Evolutionary conservation across 1,284 basidiomycete species (phyloP).

Genomic region (Ustilago hordei): DNA sequence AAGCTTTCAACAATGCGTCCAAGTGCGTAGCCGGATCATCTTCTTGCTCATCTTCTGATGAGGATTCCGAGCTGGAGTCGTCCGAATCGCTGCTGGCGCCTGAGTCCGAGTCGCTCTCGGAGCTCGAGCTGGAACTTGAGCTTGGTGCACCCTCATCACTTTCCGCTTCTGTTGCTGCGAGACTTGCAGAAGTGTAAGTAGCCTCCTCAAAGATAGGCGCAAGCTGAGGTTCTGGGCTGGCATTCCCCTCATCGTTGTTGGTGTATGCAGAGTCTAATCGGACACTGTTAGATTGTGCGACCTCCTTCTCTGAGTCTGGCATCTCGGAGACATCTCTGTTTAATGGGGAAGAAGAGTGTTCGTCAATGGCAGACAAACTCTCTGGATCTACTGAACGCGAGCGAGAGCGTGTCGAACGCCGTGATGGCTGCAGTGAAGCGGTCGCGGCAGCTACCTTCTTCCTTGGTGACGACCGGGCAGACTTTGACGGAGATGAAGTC

Average conservation of each 20-base stretch:
- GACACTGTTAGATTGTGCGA: constrained; percentile 4
- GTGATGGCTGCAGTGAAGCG: constrained; percentile 25
- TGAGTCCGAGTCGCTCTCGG: constrained; percentile 20
- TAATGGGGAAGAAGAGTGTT: not conserved
- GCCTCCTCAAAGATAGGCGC: constrained; percentile 23
- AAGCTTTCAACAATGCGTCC: constrained; percentile 45
- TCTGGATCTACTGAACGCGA: constrained; percentile 41
- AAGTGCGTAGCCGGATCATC: constrained; percentile 24
- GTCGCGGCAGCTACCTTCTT: constrained; percentile 29
- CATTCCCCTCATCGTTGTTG: constrained; percentile 2
- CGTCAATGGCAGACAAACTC: constrained; percentile 22
- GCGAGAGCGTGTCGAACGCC: constrained; percentile 40
- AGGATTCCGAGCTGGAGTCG: constrained; percentile 31
- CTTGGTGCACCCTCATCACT: constrained; percentile 1
- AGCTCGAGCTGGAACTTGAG: constrained; percentile 21
- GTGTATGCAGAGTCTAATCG: not conserved
- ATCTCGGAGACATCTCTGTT: constrained; percentile 7
- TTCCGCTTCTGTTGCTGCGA: not conserved
- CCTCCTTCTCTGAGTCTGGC: constrained; percentile 13
- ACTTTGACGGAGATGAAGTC: constrained; percentile 26
- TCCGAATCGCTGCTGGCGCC: constrained; percentile 19
- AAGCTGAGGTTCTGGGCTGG: constrained; percentile 16
- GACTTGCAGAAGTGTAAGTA: not conserved
- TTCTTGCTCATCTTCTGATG: constrained; percentile 29
- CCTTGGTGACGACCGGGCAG: constrained; percentile 31